These are phyloP conservation scores for Helicostylum pulchrum DNA, from an alignment of 192 early-diverging fungal species.

Conservation along the genomic window DNA sequence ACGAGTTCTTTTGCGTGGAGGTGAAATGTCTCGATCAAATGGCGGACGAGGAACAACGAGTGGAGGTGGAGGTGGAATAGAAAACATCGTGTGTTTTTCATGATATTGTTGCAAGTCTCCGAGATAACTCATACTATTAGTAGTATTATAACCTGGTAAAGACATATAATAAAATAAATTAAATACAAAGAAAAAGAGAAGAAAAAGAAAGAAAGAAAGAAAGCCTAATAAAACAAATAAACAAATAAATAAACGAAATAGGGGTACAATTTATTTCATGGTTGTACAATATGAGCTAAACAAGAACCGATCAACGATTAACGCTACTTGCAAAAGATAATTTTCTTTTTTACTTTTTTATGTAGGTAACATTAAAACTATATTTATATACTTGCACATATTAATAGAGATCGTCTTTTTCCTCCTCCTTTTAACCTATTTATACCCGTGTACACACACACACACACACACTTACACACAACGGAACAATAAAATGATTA, in stretches of 20 bases:
- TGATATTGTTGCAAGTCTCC: not conserved
- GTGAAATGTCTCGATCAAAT: slow-evolving; percentile 13
- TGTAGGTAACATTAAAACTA: too few species aligned
- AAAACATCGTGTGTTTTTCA: slow-evolving; percentile 1
- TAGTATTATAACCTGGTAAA: slow-evolving; percentile 8
- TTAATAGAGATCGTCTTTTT: too few species aligned
- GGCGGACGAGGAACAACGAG: not conserved
- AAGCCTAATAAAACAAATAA: slow-evolving; percentile 7
- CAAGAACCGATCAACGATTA: too few species aligned
- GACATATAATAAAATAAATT: slow-evolving; percentile 2
- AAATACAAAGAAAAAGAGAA: slow-evolving; percentile 5
- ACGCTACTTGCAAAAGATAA: too few species aligned
- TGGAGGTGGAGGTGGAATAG: not conserved
- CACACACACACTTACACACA: too few species aligned
- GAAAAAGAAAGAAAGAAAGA: slow-evolving; percentile 11
- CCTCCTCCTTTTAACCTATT: too few species aligned
- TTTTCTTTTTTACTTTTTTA: too few species aligned
- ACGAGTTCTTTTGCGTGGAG: slow-evolving; percentile 59
- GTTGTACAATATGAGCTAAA: too few species aligned
- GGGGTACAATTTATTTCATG: not conserved
- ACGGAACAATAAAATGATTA: too few species aligned
- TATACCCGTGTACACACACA: too few species aligned
- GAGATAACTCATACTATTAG: not conserved
- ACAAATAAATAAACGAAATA: not conserved
- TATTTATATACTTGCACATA: too few species aligned